Percentiles rank a stretch among this genome's conserved stretches.
Evolutionary conservation across 2,329 filamentous ascomycete species (phyloP).

Genomic region (Hymenoscyphus scutula): DNA sequence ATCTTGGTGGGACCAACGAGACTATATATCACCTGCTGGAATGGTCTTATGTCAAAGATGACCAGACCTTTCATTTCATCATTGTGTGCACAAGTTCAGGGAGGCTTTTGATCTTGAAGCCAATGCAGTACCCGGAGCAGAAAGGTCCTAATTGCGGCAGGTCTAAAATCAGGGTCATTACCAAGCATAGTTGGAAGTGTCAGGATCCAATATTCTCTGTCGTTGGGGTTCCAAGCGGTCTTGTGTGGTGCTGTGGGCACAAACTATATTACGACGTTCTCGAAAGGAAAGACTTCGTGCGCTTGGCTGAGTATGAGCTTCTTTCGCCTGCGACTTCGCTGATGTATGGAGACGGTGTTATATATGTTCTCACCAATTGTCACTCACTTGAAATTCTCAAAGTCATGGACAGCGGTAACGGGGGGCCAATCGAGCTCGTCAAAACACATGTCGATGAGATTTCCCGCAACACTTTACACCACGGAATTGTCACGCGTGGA

Average conservation of each 20-base stretch:
- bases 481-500: constrained; percentile 17
- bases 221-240: constrained; percentile 51
- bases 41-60: constrained; percentile 59
- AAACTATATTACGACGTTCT: constrained; percentile 56
- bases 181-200: constrained; percentile 48
- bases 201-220: constrained; percentile 54
- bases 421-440: constrained; percentile 28
- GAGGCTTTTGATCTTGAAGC: constrained; percentile 55
- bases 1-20: constrained; percentile 55
- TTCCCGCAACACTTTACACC: constrained; percentile 33
- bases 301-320: constrained; percentile 47
- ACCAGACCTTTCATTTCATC: constrained; percentile 60
- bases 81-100: constrained; percentile 57
- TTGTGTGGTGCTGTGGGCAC: constrained; percentile 55
- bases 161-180: constrained; percentile 50
- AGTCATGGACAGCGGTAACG: constrained; percentile 27
- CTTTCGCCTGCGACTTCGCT: constrained; percentile 53
- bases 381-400: constrained; percentile 58
- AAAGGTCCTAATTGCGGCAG: neutral
- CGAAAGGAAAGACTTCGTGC: constrained; percentile 49
- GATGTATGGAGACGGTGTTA: constrained; percentile 46
- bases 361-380: constrained; percentile 48
- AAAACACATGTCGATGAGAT: constrained; percentile 35
- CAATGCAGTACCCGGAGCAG: constrained; percentile 28
- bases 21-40: constrained; percentile 60